phyloP scores from a whole-genome alignment of 805 yeast genomes.

The Cyberlindnera petersonii region DNA sequence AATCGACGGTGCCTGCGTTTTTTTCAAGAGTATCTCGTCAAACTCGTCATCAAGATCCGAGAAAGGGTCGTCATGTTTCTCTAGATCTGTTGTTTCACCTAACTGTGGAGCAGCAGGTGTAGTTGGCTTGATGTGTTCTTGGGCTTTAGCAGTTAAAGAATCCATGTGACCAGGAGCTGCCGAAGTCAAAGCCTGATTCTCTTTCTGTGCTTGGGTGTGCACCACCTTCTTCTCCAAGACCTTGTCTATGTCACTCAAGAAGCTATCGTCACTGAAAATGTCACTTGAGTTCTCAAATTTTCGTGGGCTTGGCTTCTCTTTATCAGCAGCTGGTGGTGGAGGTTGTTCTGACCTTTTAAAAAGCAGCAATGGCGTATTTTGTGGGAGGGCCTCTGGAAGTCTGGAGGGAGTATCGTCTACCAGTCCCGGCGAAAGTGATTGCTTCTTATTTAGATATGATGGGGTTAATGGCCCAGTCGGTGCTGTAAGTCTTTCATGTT shows the following conservation, averaged over 20 bases:
- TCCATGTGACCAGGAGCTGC: too few relatives aligned
- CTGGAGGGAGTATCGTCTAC: constrained; percentile 19
- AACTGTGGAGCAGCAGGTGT: neutral
- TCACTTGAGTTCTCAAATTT: constrained; percentile 22
- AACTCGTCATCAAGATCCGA: constrained; percentile 22
- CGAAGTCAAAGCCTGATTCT: too few relatives aligned
- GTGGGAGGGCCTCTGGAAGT: neutral
- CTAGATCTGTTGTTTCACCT: constrained; percentile 2
- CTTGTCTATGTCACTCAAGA: constrained; percentile 18
- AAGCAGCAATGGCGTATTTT: neutral
- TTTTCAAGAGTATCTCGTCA: constrained; percentile 15
- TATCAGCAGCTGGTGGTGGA: neutral
- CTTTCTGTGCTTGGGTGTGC: neutral
- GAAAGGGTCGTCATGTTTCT: constrained; percentile 10
- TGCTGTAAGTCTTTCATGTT: too few relatives aligned
- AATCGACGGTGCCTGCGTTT: constrained; percentile 7
- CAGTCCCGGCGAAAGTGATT: neutral
- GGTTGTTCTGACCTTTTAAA: neutral
- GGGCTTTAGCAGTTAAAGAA: too few relatives aligned
- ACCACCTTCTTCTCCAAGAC: constrained; percentile 5
- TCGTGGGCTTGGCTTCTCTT: constrained; percentile 1
- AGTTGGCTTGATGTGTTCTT: too few relatives aligned
- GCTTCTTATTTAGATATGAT: neutral
- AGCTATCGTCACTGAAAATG: constrained; percentile 24
- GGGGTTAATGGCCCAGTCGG: constrained; percentile 12